Base-by-base conservation (phyloP, 805 yeast genomes). In the Hanseniaspora nectarophila region DNA sequence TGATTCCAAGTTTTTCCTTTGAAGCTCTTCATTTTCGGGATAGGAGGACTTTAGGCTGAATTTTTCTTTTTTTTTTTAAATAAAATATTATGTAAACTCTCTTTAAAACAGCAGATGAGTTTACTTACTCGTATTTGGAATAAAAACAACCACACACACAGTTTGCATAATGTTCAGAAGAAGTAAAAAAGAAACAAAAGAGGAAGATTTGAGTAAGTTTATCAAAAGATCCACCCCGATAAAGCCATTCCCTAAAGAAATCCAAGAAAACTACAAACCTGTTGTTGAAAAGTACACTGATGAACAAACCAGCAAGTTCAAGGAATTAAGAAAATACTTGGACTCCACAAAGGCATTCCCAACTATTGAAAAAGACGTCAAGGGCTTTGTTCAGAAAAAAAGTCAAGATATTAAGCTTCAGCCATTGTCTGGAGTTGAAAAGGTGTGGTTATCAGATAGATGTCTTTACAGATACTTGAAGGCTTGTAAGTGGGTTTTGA, bases 381-480 rank as follows among this genome's bases (percentile, higher is more conserved):
- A 58, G 21, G 58, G 59, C 33, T 38, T 43, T 49, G 62, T 63
- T 33, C 67, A 67, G 34, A 73, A 72, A 50, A 65, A 64, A 53
- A 62, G 67, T 34, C 64, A 66, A 21, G 63, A 65, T 1, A 64
- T 66, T 47, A 63, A 62, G 39, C 1, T 61, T 73, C 43, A 63
- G 63, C 53, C 66, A 16, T 51, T 65, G 24, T 47, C 61, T 0
- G 70, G 63, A 20, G 69, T 70, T 43, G 98, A 92, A 66, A 83
- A 80, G 65, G 82, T 95, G 0, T 92, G 98, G 98, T 71, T 92
- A 53, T 85, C 97, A 1, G 76, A 83, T 60, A 98, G 92, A 65
- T 92, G 98, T 64, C 73, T 92, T 54, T 67, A 87, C 60, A 77
- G 99, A 63, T 92, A 92, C 64, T 70, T 90, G 52, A 76, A 97